Conservation (phyloP, 73 alveolate genomes). For the Halteria grandinella region DNA sequence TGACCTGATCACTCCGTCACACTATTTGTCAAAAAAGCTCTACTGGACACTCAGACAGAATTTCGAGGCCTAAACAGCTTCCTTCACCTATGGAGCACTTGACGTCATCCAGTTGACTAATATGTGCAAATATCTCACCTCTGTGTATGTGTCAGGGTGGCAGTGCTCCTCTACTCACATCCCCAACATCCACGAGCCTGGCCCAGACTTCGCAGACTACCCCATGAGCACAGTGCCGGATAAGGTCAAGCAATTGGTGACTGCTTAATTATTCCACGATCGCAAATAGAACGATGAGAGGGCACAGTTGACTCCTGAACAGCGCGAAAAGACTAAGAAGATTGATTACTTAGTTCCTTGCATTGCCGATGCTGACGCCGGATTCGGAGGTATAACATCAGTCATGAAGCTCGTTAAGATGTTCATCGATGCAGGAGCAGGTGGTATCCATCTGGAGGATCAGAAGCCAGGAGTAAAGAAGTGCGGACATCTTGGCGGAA, state of each 20-base stretch:
- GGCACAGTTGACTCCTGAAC: constrained; percentile 62
- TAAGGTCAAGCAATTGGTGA: constrained; percentile 69
- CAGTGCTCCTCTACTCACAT: constrained; percentile 78
- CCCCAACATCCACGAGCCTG: constrained; percentile 84
- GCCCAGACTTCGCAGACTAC: constrained; percentile 97
- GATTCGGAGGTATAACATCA: constrained; percentile 93
- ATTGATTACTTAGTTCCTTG: constrained; percentile 87
- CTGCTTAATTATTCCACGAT: constrained; percentile 74
- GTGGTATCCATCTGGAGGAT: constrained; percentile 95
- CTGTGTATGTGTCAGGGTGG: constrained; percentile 95
- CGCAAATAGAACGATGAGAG: constrained; percentile 77
- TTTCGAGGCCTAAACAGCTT: constrained; percentile 73
- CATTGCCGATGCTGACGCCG: constrained; percentile 97
- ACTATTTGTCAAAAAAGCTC: constrained; percentile 71
- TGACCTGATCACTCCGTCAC: constrained; percentile 71
- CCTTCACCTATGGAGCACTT: constrained; percentile 87
- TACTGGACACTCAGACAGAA: constrained; percentile 66
- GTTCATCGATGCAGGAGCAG: constrained; percentile 95
- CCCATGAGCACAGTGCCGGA: constrained; percentile 95
- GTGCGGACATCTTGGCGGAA: constrained; percentile 97
- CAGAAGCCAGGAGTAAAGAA: constrained; percentile 94
- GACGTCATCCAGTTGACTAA: constrained; percentile 82
- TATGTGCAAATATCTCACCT: constrained; percentile 82
- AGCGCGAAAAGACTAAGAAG: constrained; percentile 55
- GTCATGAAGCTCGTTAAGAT: constrained; percentile 89